Base-by-base conservation (phyloP, 1,139 yeast species). In the Protomyces inouyei region DNA sequence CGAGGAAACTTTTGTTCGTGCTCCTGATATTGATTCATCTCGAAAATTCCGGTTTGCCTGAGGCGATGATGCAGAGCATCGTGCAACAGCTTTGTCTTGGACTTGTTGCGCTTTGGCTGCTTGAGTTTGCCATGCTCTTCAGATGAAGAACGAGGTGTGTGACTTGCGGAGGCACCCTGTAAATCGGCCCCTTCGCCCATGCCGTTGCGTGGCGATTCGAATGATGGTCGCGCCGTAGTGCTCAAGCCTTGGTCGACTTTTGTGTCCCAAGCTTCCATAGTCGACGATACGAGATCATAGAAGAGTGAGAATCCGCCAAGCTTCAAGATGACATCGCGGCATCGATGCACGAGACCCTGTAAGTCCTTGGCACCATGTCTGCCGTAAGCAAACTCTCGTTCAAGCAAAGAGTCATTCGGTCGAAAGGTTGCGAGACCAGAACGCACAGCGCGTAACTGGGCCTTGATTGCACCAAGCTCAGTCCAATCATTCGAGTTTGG, bases 41-140 rank as follows among this genome's bases (percentile, higher is more conserved):
- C 67, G 36, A 65, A 52, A 12, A 56, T 46, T 3, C 68, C 68
- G 6, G 64, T 66, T 3, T 66, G 68, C 5, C 45, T 16, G 25
- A 64, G 66, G 6, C 52, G 35, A 28, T 66, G 65, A 21, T 64
- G 65, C 16, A 60, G 55, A 16, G 64, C 61, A 1, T 55, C 40
- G 51, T 63, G 55, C 40, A 64, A 48, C 32, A 55, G 55, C 3
- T 52, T 25, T 5, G 36, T 25, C 25, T 55, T 54, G 12, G 56
- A 18, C 23, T 52, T 32, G 16, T 21, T 52, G 43, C 38, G 43
- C 14, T 23, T 16, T 14, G 46, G 3, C 12, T 38, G 23, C 14
- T 6, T n/a, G 9, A n/a, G 14, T 6, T n/a, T 12, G 21, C 25
- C 23, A 18, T 43, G 48, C 23, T 18, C 14, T 10, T 16, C 48